Conservation (phyloP, 306 rosid genomes). For the Senna tora region DNA sequence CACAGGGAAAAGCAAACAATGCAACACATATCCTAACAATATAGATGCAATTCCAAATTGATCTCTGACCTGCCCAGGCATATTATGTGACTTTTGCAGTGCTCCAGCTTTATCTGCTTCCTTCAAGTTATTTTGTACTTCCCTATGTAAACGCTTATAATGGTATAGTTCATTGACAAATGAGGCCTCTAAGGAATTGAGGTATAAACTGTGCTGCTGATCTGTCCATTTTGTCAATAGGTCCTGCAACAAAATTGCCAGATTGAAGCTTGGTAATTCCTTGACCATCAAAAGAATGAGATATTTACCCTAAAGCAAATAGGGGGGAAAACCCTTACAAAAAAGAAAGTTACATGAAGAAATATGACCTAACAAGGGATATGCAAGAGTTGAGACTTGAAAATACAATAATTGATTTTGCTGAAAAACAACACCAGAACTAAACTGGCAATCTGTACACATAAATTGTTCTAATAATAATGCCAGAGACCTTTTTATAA, state of each 20-base stretch:
- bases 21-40: constrained; percentile 28
- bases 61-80: constrained; percentile 65
- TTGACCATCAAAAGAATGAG: constrained; percentile 22
- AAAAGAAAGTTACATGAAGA: constrained; percentile 18
- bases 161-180: constrained; percentile 66
- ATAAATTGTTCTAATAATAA: neutral
- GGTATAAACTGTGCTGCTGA: constrained; percentile 71
- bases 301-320: neutral
- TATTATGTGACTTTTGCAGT: constrained; percentile 41
- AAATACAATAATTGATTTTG: neutral
- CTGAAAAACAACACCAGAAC: constrained; percentile 3
- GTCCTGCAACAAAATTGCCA: constrained; percentile 47
- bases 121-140: constrained; percentile 40
- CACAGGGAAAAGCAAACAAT: constrained; percentile 36
- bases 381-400: neutral
- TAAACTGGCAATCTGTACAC: constrained; percentile 18
- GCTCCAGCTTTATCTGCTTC: constrained; percentile 41
- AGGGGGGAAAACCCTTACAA: constrained; percentile 23
- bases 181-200: constrained; percentile 79
- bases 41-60: constrained; percentile 26
- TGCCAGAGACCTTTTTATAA: constrained; percentile 24
- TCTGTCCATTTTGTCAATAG: constrained; percentile 73
- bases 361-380: neutral
- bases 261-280: constrained; percentile 34
- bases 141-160: constrained; percentile 42